A percentile compares a stretch with the other conserved stretches of the same genome.
These are phyloP conservation scores for Deinandra increscens DNA, from an alignment of 129 eudicot genomes.

Conservation along the genomic window DNA sequence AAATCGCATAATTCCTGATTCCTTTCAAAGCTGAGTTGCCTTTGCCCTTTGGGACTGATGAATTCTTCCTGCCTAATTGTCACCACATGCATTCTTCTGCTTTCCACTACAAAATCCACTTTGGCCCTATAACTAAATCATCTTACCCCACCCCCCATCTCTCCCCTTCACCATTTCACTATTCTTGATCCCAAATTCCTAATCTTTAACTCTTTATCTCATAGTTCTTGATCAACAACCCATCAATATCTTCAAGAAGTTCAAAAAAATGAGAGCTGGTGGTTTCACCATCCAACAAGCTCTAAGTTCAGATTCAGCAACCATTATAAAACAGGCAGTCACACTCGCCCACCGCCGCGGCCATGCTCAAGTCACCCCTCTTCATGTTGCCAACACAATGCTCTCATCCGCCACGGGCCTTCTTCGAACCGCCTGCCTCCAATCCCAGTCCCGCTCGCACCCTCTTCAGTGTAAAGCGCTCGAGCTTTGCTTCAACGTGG, in stretches of 20 bases:
- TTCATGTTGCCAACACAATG: slow-evolving; percentile 80
- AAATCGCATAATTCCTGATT: slow-evolving; percentile 60
- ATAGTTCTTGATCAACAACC: background rate
- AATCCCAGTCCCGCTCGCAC: slow-evolving; percentile 67
- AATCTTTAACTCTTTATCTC: background rate
- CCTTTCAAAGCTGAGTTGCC: slow-evolving; percentile 69
- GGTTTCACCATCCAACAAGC: slow-evolving; percentile 75
- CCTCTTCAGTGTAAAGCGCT: slow-evolving; percentile 95
- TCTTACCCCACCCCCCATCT: slow-evolving; percentile 52
- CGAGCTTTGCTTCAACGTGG: slow-evolving; percentile 94
- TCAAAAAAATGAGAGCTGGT: slow-evolving; percentile 65
- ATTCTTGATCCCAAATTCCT: background rate
- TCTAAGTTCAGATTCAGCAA: slow-evolving; percentile 62
- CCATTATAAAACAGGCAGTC: slow-evolving; percentile 57
- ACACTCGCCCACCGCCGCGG: slow-evolving; percentile 74
- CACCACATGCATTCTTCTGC: slow-evolving; percentile 98
- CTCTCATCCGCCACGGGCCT: slow-evolving; percentile 56
- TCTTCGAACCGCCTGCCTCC: slow-evolving; percentile 68
- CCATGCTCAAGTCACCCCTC: slow-evolving; percentile 85
- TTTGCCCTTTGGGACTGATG: slow-evolving; percentile 85
- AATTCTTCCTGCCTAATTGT: slow-evolving; percentile 57
- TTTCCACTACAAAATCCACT: slow-evolving; percentile 76
- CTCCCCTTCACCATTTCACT: slow-evolving; percentile 12
- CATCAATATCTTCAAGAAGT: background rate
- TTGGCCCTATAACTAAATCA: slow-evolving; percentile 73